Conservation (phyloP, 805 yeast genomes). For the Candida dajiaensis region DNA sequence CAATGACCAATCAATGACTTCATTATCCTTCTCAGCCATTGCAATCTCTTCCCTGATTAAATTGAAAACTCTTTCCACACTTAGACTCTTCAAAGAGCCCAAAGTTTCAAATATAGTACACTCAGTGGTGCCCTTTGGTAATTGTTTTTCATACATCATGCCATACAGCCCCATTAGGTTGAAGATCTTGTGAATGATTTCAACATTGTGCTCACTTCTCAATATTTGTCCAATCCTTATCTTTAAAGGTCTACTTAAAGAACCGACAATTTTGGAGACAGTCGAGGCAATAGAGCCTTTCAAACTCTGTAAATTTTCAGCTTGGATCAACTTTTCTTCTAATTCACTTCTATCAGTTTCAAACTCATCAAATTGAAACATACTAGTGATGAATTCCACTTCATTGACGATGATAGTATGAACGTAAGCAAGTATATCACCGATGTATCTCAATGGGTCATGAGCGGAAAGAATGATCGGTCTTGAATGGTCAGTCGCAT, state of each 20-base stretch:
- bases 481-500: constrained; percentile 23
- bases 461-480: constrained; percentile 64
- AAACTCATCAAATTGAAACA: constrained; percentile 40
- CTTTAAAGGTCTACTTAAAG: constrained; percentile 54
- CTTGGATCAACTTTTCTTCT: constrained; percentile 22
- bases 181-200: constrained; percentile 50
- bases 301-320: constrained; percentile 14
- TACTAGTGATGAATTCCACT: constrained; percentile 60
- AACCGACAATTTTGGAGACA: constrained; percentile 43
- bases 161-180: constrained; percentile 63
- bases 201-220: constrained; percentile 54
- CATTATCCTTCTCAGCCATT: constrained; percentile 15
- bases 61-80: constrained; percentile 35
- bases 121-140: constrained; percentile 16
- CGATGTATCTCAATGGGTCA: constrained; percentile 77
- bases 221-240: constrained; percentile 64
- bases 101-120: constrained; percentile 23
- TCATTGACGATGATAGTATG: constrained; percentile 87
- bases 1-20: constrained; percentile 27
- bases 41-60: constrained; percentile 32
- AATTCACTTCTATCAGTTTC: constrained; percentile 24
- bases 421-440: constrained; percentile 83
- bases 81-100: constrained; percentile 27
- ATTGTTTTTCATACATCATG: constrained; percentile 48
- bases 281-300: constrained; percentile 25